Base-by-base conservation (phyloP, 1,284 basidiomycete genomes). In the Wallemia ichthyophaga region DNA sequence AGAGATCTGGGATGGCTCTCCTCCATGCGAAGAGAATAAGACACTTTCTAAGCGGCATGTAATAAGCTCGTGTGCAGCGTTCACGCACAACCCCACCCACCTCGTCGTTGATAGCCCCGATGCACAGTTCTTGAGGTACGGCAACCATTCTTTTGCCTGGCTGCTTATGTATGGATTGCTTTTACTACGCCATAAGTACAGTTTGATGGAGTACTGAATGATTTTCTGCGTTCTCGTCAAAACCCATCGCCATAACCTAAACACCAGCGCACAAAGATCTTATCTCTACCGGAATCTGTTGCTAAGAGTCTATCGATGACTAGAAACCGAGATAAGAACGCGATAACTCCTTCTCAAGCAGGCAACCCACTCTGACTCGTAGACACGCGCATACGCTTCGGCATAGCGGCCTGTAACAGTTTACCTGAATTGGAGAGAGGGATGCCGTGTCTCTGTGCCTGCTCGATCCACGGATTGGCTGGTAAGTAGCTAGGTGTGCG, bases 1-100 rank as follows among this genome's bases (percentile, higher is more conserved):
- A 27, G 3, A 56, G 55, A 17, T 56, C 55, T 9, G 55, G 55
- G 3, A 56, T 56, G 25, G 55, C 25, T 27, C 25, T 11, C 55
- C n/a, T 25, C 55, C 55, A 56, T 23, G 55, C 55, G 55, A 56
- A 56, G 19, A 56, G 25, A 21, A 56, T 56, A 15, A 56, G 55
- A 27, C 55, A 56, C 24, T 56, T 56, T 27, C 55, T 56, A 3
- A 25, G 19, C 11, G 23, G 7, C n/a, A 11, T 21, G 9, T 25
- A 13, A 24, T 56, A 24, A 25, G 25, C 25, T 23, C 15, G 7
- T 21, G 5, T 11, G 48, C 23, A 13, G 24, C 15, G 25, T 56
- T 25, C 11, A 7, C 9, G 19, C 7, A 11, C 25, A 27, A 17
- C 17, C 25, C 5, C 27, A 24, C 55, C 15, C 55, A 56, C 55